Percentiles rank a stretch among this genome's conserved stretches.
Conservation (phyloP, 306 rosid genomes). For the Alnus glutinosa region DNA sequence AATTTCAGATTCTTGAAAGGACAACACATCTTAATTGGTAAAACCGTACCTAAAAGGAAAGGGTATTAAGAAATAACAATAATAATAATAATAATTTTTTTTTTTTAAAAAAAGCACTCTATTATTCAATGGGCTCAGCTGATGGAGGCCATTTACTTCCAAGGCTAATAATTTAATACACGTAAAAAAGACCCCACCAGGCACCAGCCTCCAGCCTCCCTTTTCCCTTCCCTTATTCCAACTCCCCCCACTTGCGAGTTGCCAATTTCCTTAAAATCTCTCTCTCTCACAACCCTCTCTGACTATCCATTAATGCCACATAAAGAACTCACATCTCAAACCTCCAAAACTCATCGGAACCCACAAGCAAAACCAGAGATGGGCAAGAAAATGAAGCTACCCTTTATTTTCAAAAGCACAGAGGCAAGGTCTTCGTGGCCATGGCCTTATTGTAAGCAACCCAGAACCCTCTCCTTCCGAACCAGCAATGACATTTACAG, state of each 20-base stretch:
- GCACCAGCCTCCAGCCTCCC: too few relatives aligned
- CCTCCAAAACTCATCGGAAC: constrained; percentile 31
- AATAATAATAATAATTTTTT: too few relatives aligned
- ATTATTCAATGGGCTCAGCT: constrained; percentile 26
- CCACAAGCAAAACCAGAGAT: constrained; percentile 17
- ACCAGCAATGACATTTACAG: constrained; percentile 34
- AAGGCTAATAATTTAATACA: neutral
- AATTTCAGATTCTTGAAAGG: neutral
- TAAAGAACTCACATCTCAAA: constrained; percentile 29
- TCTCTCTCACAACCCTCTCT: constrained; percentile 29
- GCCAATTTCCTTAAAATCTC: constrained; percentile 22
- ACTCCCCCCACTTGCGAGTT: constrained; percentile 6
- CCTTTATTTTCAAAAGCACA: constrained; percentile 49
- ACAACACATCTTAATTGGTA: neutral
- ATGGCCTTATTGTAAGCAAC: constrained; percentile 71
- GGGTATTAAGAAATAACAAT: neutral
- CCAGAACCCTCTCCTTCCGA: constrained; percentile 77
- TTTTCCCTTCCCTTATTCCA: neutral
- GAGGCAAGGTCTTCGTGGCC: constrained; percentile 46
- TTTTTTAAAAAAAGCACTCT: too few relatives aligned
- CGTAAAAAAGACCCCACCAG: neutral
- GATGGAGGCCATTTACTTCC: constrained; percentile 9
- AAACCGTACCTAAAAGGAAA: neutral
- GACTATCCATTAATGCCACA: constrained; percentile 53
- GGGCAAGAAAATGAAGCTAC: constrained; percentile 71